Percentiles rank a stretch among this genome's conserved stretches.
Evolutionary conservation across 208 protist species (phyloP).

Genomic region (Polymyxa betae): DNA sequence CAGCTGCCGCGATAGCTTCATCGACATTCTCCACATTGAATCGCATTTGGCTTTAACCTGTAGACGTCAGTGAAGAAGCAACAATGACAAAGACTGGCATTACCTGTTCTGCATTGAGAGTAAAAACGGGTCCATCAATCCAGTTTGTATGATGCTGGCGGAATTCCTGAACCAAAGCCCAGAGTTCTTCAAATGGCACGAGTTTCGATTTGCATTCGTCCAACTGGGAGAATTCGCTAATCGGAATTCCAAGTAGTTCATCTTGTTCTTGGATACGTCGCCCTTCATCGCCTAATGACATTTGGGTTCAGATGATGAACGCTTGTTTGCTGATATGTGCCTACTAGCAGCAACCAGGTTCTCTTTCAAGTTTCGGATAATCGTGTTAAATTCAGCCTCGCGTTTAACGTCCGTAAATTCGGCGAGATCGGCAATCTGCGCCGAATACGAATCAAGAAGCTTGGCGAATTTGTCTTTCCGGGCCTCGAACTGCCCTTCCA

Average conservation of each 20-base stretch:
- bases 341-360: constrained; percentile 6
- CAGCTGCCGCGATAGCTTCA: constrained; percentile 11
- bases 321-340: neutral
- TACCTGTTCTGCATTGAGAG: constrained; percentile 56
- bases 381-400: constrained; percentile 37
- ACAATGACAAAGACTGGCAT: neutral
- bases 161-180: constrained; percentile 23
- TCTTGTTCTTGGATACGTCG: constrained; percentile 44
- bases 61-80: neutral
- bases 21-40: constrained; percentile 6
- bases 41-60: constrained; percentile 41
- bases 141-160: constrained; percentile 34
- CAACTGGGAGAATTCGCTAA: neutral
- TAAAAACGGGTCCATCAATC: constrained; percentile 56
- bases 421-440: constrained; percentile 21
- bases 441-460: constrained; percentile 39
- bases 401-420: constrained; percentile 40
- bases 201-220: neutral
- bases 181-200: constrained; percentile 16
- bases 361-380: constrained; percentile 19
- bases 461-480: constrained; percentile 34
- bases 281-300: neutral
- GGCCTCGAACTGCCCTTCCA: constrained; percentile 44
- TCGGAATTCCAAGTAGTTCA: constrained; percentile 1
- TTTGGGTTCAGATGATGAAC: neutral